Evolutionary conservation across 371 early-diverging fungal species (phyloP).

Genomic region (Nematocida ausubeli): DNA sequence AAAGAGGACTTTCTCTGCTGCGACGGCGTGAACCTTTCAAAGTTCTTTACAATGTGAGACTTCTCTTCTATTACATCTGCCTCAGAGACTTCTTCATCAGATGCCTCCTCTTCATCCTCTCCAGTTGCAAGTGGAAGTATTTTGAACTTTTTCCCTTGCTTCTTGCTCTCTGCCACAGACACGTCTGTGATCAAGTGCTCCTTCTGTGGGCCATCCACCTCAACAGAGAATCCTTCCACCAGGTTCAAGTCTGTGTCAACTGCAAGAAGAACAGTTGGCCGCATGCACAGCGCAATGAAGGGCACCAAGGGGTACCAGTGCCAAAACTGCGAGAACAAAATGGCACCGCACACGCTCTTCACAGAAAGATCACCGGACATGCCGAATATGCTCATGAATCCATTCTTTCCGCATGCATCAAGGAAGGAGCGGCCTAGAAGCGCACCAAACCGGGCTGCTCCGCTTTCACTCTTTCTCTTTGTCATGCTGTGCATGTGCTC

Average conservation of each 20-base stretch:
- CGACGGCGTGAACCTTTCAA: slow-evolving; percentile 18
- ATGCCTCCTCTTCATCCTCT: neutral
- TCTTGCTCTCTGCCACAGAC: slow-evolving; percentile 11
- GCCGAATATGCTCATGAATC: slow-evolving; percentile 81
- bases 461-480: slow-evolving; percentile 81
- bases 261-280: slow-evolving; percentile 58
- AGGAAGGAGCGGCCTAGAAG: slow-evolving; percentile 89
- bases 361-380: slow-evolving; percentile 79
- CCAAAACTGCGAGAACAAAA: slow-evolving; percentile 95
- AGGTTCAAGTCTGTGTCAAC: slow-evolving; percentile 46
- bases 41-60: slow-evolving; percentile 44
- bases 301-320: slow-evolving; percentile 88
- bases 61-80: slow-evolving; percentile 33
- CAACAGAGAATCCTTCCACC: slow-evolving; percentile 17
- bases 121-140: slow-evolving; percentile 22
- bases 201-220: slow-evolving; percentile 38
- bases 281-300: slow-evolving; percentile 55
- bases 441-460: slow-evolving; percentile 90
- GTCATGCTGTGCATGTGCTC: slow-evolving; percentile 81
- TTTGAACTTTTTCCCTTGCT: slow-evolving; percentile 47
- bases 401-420: slow-evolving; percentile 85
- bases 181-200: slow-evolving; percentile 14
- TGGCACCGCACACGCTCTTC: slow-evolving; percentile 87
- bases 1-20: slow-evolving; percentile 39
- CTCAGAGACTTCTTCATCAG: slow-evolving; percentile 2